Base-by-base conservation (phyloP, 78 protist species). In the Dictyostelium brefeldianum region DNA sequence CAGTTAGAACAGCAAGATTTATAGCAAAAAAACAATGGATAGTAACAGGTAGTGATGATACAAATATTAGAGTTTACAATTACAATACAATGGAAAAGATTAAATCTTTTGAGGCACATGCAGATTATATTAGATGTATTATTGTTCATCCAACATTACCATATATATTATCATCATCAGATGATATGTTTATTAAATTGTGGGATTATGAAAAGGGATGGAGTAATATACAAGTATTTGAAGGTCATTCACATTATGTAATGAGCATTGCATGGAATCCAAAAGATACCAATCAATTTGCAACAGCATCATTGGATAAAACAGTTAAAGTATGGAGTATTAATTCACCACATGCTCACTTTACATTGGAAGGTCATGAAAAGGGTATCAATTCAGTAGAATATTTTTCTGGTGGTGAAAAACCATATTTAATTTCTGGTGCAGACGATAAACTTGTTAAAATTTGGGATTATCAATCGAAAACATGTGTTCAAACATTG, bases 171-270 rank as follows among this genome's bases (percentile, higher is more conserved):
- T 65, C 99, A 6, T 84, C 97, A 25, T 96, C 99, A 4, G 99
- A 99, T 51, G 99, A 99, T 83, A 97, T 96, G 98, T 80, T 78
- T 43, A 98, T 99, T 95, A 96, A 96, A 90, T 69, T 96, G 51
- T 99, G 99, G 99, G 99, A 99, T 70, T 99, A 99, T 99, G 99
- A 98, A 15, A 87, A 94, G 81, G 81, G 74, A 62, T 98, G 99
- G 99, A 25, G 1, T n/a, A 80, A 89, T 95, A 74, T 41, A 6
- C 81, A 91, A 89, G 57, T 89, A 1, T 99, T 89, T 64, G 99
- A 99, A 89, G 99, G 99, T 1, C 99, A 99, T 91, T 36, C 90
- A 8, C 99, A 99, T 83, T 99, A 96, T 64, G 99, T 99, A 27
- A 99, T 99, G 99, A 12, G 25, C 46, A 96, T 97, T 9, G 97